Conservation (phyloP, 306 rosid genomes). For the Hippophae tibetana region DNA sequence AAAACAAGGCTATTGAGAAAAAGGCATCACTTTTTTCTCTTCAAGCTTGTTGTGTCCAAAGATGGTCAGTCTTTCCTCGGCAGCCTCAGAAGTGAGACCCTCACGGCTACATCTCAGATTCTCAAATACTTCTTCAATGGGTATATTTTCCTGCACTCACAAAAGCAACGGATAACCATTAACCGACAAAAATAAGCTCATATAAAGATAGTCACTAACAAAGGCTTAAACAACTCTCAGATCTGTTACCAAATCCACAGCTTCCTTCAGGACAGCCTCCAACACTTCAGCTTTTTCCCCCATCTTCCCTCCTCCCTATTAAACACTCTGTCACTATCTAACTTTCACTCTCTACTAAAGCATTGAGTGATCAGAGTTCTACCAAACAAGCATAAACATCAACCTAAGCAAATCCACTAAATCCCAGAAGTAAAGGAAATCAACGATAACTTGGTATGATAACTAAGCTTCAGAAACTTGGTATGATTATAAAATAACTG, state of each 20-base stretch:
- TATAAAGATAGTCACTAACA: conserved; percentile 8
- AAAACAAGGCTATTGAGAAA: not conserved
- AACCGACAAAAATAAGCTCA: conserved; percentile 9
- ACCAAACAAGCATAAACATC: conserved; percentile 5
- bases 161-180: conserved; percentile 13
- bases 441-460: conserved; percentile 10
- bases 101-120: conserved; percentile 94
- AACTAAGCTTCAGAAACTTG: conserved; percentile 31
- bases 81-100: conserved; percentile 77
- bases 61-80: conserved; percentile 73
- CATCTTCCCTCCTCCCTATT: conserved; percentile 26
- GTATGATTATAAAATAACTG: conserved; percentile 14
- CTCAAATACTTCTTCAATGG: conserved; percentile 93
- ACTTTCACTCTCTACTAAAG: conserved; percentile 24
- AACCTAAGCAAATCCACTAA: conserved; percentile 11
- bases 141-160: conserved; percentile 81
- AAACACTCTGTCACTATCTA: conserved; percentile 18
- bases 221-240: conserved; percentile 28
- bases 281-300: conserved; percentile 69
- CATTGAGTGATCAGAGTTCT: conserved; percentile 31
- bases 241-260: conserved; percentile 96
- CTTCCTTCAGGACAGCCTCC: conserved; percentile 91
- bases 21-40: conserved; percentile 53
- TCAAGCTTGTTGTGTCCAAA: conserved; percentile 97
- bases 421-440: conserved; percentile 16